Evolutionary conservation across 371 early-diverging fungal genomes (phyloP), one percentile per base, ranked within the genome.

Genomic region (Funneliformis caledonium): DNA sequence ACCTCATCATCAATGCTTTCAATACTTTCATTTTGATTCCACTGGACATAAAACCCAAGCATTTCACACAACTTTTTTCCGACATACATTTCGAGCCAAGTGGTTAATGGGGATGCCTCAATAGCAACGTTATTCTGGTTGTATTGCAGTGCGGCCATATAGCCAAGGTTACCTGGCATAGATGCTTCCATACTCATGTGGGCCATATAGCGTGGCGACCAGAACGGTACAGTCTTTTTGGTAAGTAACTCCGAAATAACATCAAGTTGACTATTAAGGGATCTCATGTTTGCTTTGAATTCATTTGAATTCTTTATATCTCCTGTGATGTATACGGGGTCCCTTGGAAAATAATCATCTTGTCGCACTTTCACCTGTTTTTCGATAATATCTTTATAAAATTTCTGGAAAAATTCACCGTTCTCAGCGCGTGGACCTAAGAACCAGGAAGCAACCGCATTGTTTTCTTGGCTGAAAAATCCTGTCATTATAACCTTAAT

Each of bases 81-180:
- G 16, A 19, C 19, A 68, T 42, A 68, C 42, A 68, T 68, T 68
- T 68, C 68, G 26, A 68, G 68, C 68, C 31, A 68, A 16, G 68
- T 68, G 68, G 68, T 68, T 26, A 68, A 68, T 33, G 68, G 68
- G 16, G 68, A 68, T 68, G 43, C 43, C 68, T 68, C 68, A 68
- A 68, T 68, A 43, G 37, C 68, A 1, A 68, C 42, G 10, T 68
- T 68, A 42, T 68, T 68, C 68, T 68, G 68, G 37, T 68, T 68
- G 19, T 68, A 68, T 42, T 43, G 68, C 68, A 68, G 19, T 7
- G 68, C 68, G 19, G 68, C 68, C 19, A 68, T 2, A 19, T 68
- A 68, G 5, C 68, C 68, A 43, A 68, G 45, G 31, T 68, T 8
- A 5, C 43, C 6, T 43, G 68, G 68, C 43, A 68, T 43, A 43